Base-by-base conservation (phyloP, 23 red algal species). In the Agarophyton chilense region DNA sequence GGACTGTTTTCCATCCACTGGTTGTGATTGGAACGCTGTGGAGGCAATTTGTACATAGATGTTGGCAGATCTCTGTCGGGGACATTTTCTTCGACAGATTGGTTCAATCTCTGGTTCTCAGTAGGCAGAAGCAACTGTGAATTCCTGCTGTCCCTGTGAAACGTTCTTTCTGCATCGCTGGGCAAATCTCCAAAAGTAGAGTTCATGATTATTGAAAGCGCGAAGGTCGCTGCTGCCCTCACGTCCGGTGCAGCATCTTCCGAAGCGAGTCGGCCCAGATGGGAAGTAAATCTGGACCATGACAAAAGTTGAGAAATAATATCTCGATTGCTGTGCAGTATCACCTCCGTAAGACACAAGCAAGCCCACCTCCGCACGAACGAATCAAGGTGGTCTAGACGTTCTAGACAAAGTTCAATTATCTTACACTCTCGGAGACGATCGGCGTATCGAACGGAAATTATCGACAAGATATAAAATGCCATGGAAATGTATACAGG, bases 331-430 rank as follows among this genome's bases (percentile, higher is more conserved):
- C 45, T 70, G 53, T 67, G 52, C 68, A 64, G 67, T 39, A 96
- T 86, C 0, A 76, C 52, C 39, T 78, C 68, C 34, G 73, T 83
- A 25, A 96, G 33, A 47, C 94, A 92, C 9, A 96, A 84, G 43
- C 79, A 79, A 10, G 94, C 86, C 94, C 94, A 96, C 28, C 89
- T 52, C 44, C 94, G 81, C 26, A 96, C 94, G 43, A 92, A 74
- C 40, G 79, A 7, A 80, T 91, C 80, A 34, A 19, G 32, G 47
- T 90, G 78, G 33, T 39, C 25, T 38, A 89, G 25, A 19, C 77
- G 81, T 38, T 45, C 53, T n/a, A 83, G 40, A 52, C 93, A 95
- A 32, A 40, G 53, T 29, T 78, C 65, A 14, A 83, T 72, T 42
- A 44, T 50, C 61, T 60, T 78, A 33, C 43, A 39, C 26, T 58